A percentile compares a stretch with the other conserved stretches of the same genome.
Conservation (phyloP, 768 basidiomycete genomes). For the Galerina marginata region DNA sequence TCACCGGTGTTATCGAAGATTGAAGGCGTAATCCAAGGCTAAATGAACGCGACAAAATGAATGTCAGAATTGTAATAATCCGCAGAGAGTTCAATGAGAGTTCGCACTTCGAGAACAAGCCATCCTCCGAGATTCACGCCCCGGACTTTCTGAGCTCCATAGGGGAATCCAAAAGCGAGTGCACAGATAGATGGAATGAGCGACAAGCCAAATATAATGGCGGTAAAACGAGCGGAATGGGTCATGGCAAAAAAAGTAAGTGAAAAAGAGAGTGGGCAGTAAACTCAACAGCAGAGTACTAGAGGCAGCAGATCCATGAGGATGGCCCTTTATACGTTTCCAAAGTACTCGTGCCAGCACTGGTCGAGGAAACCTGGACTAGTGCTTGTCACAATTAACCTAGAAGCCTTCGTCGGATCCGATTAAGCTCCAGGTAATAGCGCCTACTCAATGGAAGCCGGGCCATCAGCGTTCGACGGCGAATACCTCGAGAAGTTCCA, state of each 20-base stretch:
- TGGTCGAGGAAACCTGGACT: neutral
- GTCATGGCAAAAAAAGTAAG: constrained; percentile 6
- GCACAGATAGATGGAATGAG: constrained; percentile 28
- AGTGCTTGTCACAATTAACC: neutral
- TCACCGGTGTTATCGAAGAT: constrained; percentile 71
- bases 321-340: constrained; percentile 6
- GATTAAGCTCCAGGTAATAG: neutral
- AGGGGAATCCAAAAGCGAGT: constrained; percentile 63
- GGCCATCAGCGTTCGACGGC: neutral
- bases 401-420: neutral
- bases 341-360: neutral
- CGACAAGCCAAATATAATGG: constrained; percentile 7
- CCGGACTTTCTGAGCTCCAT: constrained; percentile 72
- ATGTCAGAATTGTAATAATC: constrained; percentile 11
- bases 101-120: constrained; percentile 51
- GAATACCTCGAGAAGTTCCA: too few species aligned
- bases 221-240: neutral
- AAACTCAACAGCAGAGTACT: constrained; percentile 2
- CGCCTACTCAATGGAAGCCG: neutral
- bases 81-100: constrained; percentile 5
- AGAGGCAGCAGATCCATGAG: neutral
- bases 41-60: neutral
- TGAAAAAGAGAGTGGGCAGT: constrained; percentile 12
- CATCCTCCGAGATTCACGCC: constrained; percentile 82
- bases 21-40: constrained; percentile 81